Evolutionary conservation across 139 green algal species (phyloP).

Genomic region (Picochlorum sp.): DNA sequence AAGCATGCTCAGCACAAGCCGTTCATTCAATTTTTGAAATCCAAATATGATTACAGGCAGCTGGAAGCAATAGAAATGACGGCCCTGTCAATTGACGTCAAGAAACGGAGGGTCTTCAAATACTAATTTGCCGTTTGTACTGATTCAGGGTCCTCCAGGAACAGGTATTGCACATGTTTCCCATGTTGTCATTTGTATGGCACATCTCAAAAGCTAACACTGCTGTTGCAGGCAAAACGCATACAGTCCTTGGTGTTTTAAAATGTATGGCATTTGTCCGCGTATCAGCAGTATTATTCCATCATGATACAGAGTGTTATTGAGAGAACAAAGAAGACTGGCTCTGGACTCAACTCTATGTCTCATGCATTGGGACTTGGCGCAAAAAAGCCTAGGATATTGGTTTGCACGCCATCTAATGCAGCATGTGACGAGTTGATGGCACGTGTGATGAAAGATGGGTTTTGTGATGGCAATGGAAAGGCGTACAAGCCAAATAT

Average conservation of each 20-base stretch:
- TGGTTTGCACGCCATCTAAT: slow-evolving; percentile 92
- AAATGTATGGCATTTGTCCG: slow-evolving; percentile 85
- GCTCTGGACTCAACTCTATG: not conserved
- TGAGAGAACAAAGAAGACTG: not conserved
- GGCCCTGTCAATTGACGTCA: slow-evolving; percentile 32
- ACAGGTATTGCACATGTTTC: slow-evolving; percentile 32
- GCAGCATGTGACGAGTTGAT: slow-evolving; percentile 91
- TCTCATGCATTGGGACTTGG: not conserved
- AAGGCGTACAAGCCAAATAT: slow-evolving; percentile 51
- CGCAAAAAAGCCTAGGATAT: slow-evolving; percentile 57
- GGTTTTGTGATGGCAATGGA: slow-evolving; percentile 46
- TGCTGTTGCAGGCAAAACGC: slow-evolving; percentile 71
- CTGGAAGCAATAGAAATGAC: slow-evolving; percentile 54
- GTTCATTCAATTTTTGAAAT: slow-evolving; percentile 39
- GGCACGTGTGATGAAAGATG: slow-evolving; percentile 65
- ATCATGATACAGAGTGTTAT: not conserved
- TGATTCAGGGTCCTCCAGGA: slow-evolving; percentile 81
- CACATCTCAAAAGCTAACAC: too few species aligned
- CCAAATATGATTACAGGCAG: slow-evolving; percentile 56
- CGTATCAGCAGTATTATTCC: slow-evolving; percentile 69
- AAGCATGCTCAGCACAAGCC: slow-evolving; percentile 14
- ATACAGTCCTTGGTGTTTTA: slow-evolving; percentile 80
- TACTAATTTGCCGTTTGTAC: slow-evolving; percentile 44
- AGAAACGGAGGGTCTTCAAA: not conserved
- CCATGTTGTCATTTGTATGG: too few species aligned